Conservation (phyloP, 352 stramenopile species). For the Pythium sp. region DNA sequence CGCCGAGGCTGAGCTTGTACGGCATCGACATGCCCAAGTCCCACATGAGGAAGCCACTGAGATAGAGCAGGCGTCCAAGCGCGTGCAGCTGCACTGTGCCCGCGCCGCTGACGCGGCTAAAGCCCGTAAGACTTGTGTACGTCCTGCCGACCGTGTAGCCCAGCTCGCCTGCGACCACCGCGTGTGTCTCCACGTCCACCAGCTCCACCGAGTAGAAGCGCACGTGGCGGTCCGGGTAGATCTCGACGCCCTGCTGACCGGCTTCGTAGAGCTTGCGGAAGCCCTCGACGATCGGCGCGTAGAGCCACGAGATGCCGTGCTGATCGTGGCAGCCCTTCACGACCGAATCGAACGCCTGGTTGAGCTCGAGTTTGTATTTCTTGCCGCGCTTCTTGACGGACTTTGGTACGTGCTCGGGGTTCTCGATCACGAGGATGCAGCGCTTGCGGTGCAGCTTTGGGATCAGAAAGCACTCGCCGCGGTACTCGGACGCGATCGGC, state of each 20-base stretch:
- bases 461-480: constrained; percentile 65
- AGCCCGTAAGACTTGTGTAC: constrained; percentile 90
- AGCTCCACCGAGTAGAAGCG: constrained; percentile 91
- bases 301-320: constrained; percentile 93
- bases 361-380: constrained; percentile 85
- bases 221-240: constrained; percentile 57
- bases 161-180: constrained; percentile 88
- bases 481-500: constrained; percentile 89
- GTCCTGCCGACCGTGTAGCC: constrained; percentile 91
- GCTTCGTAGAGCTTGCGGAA: constrained; percentile 76
- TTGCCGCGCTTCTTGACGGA: constrained; percentile 89
- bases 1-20: constrained; percentile 84
- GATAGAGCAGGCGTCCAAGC: constrained; percentile 67
- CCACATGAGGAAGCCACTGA: constrained; percentile 80
- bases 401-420: constrained; percentile 83
- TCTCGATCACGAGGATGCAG: constrained; percentile 75
- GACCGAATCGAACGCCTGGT: constrained; percentile 87
- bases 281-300: constrained; percentile 82
- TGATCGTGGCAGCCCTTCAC: constrained; percentile 90
- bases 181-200: constrained; percentile 71
- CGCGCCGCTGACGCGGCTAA: constrained; percentile 62
- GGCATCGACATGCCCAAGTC: constrained; percentile 89
- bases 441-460: constrained; percentile 90
- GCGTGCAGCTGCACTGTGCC: constrained; percentile 87
- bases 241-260: constrained; percentile 50